A percentile compares a stretch with the other conserved stretches of the same genome.
These are phyloP conservation scores for Coniella lustricola DNA, from an alignment of 2,329 filamentous ascomycete species.

Conservation along the genomic window DNA sequence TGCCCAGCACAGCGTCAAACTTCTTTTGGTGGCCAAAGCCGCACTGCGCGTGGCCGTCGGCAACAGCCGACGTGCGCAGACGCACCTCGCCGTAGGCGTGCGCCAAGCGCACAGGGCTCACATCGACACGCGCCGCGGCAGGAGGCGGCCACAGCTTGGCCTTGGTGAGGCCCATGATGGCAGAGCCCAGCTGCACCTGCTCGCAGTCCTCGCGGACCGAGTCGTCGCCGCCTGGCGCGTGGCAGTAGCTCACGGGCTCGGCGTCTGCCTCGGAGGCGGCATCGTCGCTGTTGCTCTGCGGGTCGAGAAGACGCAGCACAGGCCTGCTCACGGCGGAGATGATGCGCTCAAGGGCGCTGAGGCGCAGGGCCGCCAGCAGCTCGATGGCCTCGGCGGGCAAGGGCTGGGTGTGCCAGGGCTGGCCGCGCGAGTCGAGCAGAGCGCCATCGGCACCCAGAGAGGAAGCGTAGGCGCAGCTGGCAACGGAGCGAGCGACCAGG, in stretches of 20 bases:
- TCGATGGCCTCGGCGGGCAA: slow-evolving; percentile 16
- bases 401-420: slow-evolving; percentile 16
- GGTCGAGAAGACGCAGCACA: slow-evolving; percentile 15
- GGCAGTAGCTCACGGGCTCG: slow-evolving; percentile 17
- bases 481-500: slow-evolving; percentile 15
- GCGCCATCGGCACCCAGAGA: slow-evolving; percentile 13
- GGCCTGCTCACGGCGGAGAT: slow-evolving; percentile 13
- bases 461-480: slow-evolving; percentile 17
- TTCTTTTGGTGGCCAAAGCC: slow-evolving; percentile 18
- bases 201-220: slow-evolving; percentile 18
- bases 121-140: slow-evolving; percentile 10
- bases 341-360: slow-evolving; percentile 13
- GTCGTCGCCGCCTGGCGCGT: slow-evolving; percentile 14
- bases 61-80: slow-evolving; percentile 50
- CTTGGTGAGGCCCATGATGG: slow-evolving; percentile 17
- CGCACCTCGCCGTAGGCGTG: slow-evolving; percentile 62
- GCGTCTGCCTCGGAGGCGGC: not conserved
- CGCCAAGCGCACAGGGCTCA: slow-evolving; percentile 28
- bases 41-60: slow-evolving; percentile 18
- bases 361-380: slow-evolving; percentile 14
- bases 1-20: slow-evolving; percentile 9
- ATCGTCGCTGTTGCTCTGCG: not conserved
- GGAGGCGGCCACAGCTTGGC: slow-evolving; percentile 18
- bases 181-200: slow-evolving; percentile 20
- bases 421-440: slow-evolving; percentile 17